Percentiles rank a stretch among this genome's conserved stretches.
Evolutionary conservation across 2,329 filamentous ascomycete species (phyloP).

Genomic region (Curvularia hawaiiensis): DNA sequence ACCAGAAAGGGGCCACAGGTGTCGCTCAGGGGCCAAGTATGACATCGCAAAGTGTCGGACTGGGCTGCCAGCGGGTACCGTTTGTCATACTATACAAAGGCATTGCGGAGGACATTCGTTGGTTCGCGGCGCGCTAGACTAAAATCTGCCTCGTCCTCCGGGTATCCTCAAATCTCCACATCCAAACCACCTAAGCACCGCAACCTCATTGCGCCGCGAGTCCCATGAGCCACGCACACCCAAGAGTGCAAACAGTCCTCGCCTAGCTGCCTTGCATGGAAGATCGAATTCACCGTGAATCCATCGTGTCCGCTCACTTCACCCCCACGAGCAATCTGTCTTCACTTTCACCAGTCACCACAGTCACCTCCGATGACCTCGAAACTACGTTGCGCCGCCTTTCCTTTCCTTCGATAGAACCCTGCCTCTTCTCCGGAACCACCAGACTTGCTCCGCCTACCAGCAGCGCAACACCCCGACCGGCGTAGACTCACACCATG

Average conservation of each 20-base stretch:
- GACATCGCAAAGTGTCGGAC: conserved; percentile 19
- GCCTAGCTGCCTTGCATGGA: conserved; percentile 39
- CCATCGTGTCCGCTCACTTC: conserved; percentile 19
- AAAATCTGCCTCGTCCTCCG: conserved; percentile 30
- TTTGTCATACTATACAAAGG: conserved; percentile 11
- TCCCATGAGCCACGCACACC: conserved; percentile 15
- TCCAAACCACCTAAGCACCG: conserved; percentile 18
- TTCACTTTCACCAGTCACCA: conserved; percentile 18
- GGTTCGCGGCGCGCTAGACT: conserved; percentile 19
- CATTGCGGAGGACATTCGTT: conserved; percentile 11
- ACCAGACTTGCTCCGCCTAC: not conserved
- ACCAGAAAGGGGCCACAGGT: conserved; percentile 6
- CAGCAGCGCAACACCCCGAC: conserved; percentile 9
- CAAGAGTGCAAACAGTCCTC: conserved; percentile 6
- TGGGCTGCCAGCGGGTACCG: conserved; percentile 16
- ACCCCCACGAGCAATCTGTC: conserved; percentile 20
- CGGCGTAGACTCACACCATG: conserved; percentile 22
- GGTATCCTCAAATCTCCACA: conserved; percentile 29
- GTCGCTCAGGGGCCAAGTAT: conserved; percentile 10
- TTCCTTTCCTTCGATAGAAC: conserved; percentile 31
- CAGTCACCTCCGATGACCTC: conserved; percentile 40
- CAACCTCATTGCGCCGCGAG: conserved; percentile 27
- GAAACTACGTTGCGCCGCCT: conserved; percentile 24
- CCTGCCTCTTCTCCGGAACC: conserved; percentile 1
- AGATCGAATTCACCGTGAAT: conserved; percentile 23